phyloP scores from a whole-genome alignment of 352 stramenopile species.

The Phytophthora parvispora region DNA sequence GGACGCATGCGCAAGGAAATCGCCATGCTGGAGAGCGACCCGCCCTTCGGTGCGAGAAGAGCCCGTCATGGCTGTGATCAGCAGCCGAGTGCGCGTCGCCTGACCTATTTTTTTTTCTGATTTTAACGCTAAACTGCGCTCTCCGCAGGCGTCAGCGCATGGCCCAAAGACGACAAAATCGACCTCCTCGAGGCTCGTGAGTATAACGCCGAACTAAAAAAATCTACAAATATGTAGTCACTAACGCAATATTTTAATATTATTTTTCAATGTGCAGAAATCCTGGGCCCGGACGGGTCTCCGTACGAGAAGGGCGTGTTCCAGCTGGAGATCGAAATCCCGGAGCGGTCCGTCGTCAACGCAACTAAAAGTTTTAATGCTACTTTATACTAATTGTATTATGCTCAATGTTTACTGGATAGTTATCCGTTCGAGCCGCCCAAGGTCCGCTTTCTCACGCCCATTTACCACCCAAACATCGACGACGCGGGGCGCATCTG shows the following conservation, averaged over 20 bases:
- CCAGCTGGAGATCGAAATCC: constrained; percentile 77
- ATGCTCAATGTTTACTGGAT: constrained; percentile 6
- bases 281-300: constrained; percentile 82
- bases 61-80: neutral
- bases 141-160: constrained; percentile 72
- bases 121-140: neutral
- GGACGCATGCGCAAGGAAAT: constrained; percentile 87
- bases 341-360: constrained; percentile 40
- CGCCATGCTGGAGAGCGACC: constrained; percentile 85
- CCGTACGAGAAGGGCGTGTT: constrained; percentile 87
- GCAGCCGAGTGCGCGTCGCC: neutral
- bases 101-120: neutral
- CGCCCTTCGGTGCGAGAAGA: constrained; percentile 63
- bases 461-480: constrained; percentile 91
- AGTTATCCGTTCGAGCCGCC: constrained; percentile 90
- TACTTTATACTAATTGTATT: neutral
- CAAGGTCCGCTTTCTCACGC: constrained; percentile 82
- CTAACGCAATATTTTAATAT: constrained; percentile 2
- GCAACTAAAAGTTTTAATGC: neutral
- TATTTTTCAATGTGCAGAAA: constrained; percentile 51
- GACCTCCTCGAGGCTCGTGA: constrained; percentile 82
- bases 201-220: constrained; percentile 10
- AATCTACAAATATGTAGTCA: neutral
- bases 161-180: constrained; percentile 81
- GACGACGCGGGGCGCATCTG: constrained; percentile 91